Evolutionary conservation across 306 rosid genomes (phyloP).

Genomic region (Sechiopsis laciniata): DNA sequence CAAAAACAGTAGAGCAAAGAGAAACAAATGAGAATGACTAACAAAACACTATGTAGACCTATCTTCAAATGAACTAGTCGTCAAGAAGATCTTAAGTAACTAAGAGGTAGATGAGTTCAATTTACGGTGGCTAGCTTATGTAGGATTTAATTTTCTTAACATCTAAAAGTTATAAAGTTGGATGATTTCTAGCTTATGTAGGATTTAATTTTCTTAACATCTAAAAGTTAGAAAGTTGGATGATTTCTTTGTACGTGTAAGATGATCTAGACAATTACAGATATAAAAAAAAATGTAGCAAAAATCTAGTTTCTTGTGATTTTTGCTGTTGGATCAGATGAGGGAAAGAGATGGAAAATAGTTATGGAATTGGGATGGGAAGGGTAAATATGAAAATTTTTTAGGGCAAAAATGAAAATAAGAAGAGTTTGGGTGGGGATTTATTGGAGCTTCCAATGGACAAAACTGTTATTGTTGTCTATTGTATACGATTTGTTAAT

Average conservation of each 20-base stretch:
- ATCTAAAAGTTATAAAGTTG: too few relatives aligned
- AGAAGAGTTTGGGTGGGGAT: neutral
- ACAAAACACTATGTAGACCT: neutral
- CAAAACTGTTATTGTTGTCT: conserved; percentile 5
- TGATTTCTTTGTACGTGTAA: too few relatives aligned
- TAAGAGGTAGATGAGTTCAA: too few relatives aligned
- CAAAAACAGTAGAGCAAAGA: neutral
- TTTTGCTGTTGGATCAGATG: neutral
- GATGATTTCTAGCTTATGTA: too few relatives aligned
- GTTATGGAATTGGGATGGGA: neutral
- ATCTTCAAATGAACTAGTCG: too few relatives aligned
- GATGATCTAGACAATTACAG: too few relatives aligned
- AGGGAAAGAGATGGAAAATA: neutral
- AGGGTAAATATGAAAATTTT: neutral
- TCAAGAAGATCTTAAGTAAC: too few relatives aligned
- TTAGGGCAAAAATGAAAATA: neutral
- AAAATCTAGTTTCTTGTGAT: neutral
- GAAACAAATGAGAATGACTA: neutral
- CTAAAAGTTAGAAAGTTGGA: too few relatives aligned
- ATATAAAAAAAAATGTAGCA: too few relatives aligned
- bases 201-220: too few relatives aligned
- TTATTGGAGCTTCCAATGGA: neutral
- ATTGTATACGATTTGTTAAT: neutral
- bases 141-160: too few relatives aligned
- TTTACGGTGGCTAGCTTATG: too few relatives aligned